A percentile compares a stretch with the other conserved stretches of the same genome.
phyloP scores from a whole-genome alignment of 2,329 filamentous ascomycete species.

The Trichoderma hamatum region DNA sequence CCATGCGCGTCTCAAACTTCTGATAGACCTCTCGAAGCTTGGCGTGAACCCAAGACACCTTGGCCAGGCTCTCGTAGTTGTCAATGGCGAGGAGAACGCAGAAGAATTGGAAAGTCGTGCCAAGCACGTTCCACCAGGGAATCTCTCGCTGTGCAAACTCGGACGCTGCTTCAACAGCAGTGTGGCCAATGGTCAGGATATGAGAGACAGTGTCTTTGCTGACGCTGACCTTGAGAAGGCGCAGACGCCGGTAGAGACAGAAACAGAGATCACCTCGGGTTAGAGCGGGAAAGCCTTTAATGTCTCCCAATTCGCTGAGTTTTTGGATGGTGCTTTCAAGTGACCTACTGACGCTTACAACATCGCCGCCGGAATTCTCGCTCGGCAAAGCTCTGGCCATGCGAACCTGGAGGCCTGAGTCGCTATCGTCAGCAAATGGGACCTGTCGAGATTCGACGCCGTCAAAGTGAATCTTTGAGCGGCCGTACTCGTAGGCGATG shows the following conservation, averaged over 20 bases:
- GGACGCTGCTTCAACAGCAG: not conserved
- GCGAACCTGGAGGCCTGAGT: slow-evolving; percentile 1
- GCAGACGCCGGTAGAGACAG: slow-evolving; percentile 24
- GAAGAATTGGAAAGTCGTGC: slow-evolving; percentile 28
- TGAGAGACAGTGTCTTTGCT: slow-evolving; percentile 6
- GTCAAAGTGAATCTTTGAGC: slow-evolving; percentile 15
- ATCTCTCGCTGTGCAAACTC: slow-evolving; percentile 14
- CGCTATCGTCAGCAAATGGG: slow-evolving; percentile 1
- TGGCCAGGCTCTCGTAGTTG: slow-evolving; percentile 4
- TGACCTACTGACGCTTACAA: slow-evolving; percentile 14
- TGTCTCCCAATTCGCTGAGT: slow-evolving; percentile 9
- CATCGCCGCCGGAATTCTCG: not conserved
- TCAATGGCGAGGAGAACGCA: slow-evolving; percentile 27
- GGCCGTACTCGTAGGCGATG: slow-evolving; percentile 29
- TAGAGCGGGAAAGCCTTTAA: slow-evolving; percentile 20
- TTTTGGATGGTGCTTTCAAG: slow-evolving; percentile 14
- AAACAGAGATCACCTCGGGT: slow-evolving; percentile 28
- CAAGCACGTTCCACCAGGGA: slow-evolving; percentile 29
- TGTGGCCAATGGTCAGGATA: not conserved
- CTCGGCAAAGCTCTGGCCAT: slow-evolving; percentile 5
- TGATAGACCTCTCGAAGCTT: slow-evolving; percentile 17
- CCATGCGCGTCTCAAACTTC: slow-evolving; percentile 28
- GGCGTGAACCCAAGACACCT: slow-evolving; percentile 26
- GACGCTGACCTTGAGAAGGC: slow-evolving; percentile 15
- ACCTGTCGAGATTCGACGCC: not conserved